Conservation (phyloP, 768 basidiomycete species). For the Boletus reticulatus region DNA sequence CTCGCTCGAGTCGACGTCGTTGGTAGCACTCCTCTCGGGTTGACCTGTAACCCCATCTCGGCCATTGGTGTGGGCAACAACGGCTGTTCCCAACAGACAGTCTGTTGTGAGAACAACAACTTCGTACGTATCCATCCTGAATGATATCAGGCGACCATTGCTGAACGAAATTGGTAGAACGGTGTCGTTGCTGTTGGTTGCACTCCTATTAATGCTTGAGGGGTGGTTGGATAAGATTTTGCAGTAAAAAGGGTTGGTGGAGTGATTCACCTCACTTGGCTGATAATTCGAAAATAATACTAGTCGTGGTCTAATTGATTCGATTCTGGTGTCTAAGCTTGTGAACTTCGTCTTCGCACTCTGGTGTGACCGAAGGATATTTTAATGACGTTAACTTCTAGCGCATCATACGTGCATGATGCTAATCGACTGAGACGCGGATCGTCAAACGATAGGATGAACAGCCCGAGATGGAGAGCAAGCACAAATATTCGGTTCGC, state of each 20-base stretch:
- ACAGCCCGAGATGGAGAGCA: no score
- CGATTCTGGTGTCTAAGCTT: no score
- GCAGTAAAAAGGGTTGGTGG: not conserved
- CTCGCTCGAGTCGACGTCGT: not conserved
- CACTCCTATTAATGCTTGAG: not conserved
- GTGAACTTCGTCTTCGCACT: no score
- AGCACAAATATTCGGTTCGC: no score
- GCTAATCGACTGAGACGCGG: no score
- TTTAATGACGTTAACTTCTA: no score
- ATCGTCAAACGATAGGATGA: no score
- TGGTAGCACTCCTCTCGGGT: not conserved
- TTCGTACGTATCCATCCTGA: not conserved
- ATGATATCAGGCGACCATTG: not conserved
- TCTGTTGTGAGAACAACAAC: conserved; percentile 5
- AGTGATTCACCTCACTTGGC: not conserved
- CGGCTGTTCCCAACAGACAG: not conserved
- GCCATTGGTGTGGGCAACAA: not conserved
- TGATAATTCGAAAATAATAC: no score
- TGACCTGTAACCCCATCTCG: not conserved
- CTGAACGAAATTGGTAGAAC: not conserved
- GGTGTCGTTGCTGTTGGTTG: conserved; percentile 2
- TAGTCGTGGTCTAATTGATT: not conserved
- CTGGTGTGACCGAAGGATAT: no score
- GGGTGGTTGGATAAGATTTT: not conserved
- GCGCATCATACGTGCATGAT: no score